A percentile compares a stretch with the other conserved stretches of the same genome.
These are phyloP conservation scores for Aspergillus pseudonomiae DNA, from an alignment of 2,329 filamentous ascomycete species.

Conservation along the genomic window DNA sequence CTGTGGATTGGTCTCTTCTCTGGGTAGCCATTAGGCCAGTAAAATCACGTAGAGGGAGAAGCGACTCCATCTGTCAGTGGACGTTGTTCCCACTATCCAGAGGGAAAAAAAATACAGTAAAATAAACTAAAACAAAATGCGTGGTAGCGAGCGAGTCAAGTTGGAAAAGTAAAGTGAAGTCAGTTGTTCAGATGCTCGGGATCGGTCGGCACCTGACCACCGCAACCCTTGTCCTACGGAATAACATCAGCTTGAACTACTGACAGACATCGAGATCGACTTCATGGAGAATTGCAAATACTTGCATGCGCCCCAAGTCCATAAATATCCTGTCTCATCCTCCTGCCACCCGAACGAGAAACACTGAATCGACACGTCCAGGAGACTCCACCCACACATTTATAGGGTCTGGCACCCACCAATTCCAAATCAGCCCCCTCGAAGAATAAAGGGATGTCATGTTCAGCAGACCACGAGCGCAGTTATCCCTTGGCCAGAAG, in stretches of 20 bases:
- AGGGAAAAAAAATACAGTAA: no score
- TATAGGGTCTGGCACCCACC: not conserved
- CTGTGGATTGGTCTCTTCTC: not conserved
- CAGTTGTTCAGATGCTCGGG: no score
- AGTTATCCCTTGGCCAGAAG: not conserved
- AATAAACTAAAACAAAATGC: no score
- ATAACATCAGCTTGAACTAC: no score
- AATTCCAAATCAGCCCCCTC: not conserved
- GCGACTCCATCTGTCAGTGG: not conserved
- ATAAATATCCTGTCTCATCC: not conserved
- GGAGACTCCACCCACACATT: not conserved
- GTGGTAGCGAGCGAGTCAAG: not conserved
- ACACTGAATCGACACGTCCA: not conserved
- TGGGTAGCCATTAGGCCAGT: not conserved
- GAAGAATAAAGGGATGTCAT: not conserved
- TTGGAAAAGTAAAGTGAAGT: not conserved
- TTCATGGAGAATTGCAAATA: not conserved
- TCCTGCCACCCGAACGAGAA: no score
- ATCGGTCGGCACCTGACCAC: slow-evolving; percentile 2
- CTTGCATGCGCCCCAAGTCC: no score
- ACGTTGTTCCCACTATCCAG: no score
- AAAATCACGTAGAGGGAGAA: not conserved
- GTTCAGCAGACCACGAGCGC: not conserved
- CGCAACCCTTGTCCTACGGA: not conserved
- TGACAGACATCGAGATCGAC: not conserved